phyloP scores from a whole-genome alignment of 108 stramenopile genomes.

The Fistulifera solaris region DNA sequence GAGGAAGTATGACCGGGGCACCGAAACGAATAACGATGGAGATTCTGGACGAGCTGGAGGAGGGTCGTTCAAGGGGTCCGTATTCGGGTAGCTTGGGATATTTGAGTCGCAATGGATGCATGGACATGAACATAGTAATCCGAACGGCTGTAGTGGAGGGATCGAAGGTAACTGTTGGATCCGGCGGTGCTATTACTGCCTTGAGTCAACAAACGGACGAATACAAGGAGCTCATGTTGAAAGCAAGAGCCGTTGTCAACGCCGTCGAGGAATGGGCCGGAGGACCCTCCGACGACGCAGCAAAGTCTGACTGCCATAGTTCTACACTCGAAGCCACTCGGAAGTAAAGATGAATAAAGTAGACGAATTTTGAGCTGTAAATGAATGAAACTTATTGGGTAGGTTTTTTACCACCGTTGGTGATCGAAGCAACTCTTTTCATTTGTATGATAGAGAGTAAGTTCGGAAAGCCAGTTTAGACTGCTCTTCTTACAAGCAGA shows the following conservation, averaged over 20 bases:
- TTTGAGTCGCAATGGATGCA: slow-evolving; percentile 68
- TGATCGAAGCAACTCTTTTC: too few relatives aligned
- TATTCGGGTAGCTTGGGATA: slow-evolving; percentile 93
- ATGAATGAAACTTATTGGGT: background rate
- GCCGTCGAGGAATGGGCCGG: slow-evolving; percentile 55
- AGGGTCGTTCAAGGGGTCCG: slow-evolving; percentile 64
- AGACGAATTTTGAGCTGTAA: background rate
- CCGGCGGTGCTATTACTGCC: slow-evolving; percentile 93
- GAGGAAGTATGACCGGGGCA: slow-evolving; percentile 98
- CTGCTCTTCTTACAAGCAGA: slow-evolving; percentile 37
- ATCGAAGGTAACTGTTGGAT: slow-evolving; percentile 68
- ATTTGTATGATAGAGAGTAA: too few relatives aligned
- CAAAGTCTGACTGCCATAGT: background rate
- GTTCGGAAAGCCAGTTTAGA: background rate
- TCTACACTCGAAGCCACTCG: background rate
- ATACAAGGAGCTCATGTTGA: slow-evolving; percentile 89
- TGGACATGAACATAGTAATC: slow-evolving; percentile 94
- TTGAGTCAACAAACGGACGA: slow-evolving; percentile 85
- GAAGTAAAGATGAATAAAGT: background rate
- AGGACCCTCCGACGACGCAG: slow-evolving; percentile 3
- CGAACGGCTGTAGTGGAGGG: slow-evolving; percentile 75
- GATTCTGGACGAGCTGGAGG: slow-evolving; percentile 78
- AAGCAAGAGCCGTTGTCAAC: slow-evolving; percentile 65
- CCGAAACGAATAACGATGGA: slow-evolving; percentile 93
- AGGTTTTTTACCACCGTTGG: background rate